A percentile compares a stretch with the other conserved stretches of the same genome.
Conservation (phyloP, 441 rosid species). For the Pelargonium myrrhifolium region DNA sequence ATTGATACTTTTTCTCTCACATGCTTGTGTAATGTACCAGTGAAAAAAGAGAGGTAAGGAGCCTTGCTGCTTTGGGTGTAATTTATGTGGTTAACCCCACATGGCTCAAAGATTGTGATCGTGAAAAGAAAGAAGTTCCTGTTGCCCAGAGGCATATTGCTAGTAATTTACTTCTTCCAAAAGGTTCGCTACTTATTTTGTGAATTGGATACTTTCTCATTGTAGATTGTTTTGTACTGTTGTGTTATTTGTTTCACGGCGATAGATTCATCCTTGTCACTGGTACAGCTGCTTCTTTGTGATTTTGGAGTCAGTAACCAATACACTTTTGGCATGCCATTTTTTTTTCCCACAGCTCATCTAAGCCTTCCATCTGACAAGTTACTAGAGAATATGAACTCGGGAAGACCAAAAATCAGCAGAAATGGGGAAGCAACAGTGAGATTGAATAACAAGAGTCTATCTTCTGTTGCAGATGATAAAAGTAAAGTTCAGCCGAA, state of each 20-base stretch:
- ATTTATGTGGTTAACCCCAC: conserved; percentile 67
- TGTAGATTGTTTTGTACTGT: conserved; percentile 6
- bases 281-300: too few species aligned
- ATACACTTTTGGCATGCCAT: too few species aligned
- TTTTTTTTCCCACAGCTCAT: conserved; percentile 13
- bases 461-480: conserved; percentile 26
- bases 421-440: conserved; percentile 30
- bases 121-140: conserved; percentile 68
- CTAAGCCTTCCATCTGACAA: conserved; percentile 31
- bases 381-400: conserved; percentile 25
- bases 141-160: conserved; percentile 62
- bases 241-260: conserved; percentile 15
- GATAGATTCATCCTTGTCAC: conserved; percentile 14
- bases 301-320: too few species aligned
- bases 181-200: conserved; percentile 49
- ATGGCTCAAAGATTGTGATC: conserved; percentile 95
- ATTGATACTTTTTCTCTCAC: conserved; percentile 12
- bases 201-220: conserved; percentile 14
- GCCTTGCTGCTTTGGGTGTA: conserved; percentile 80
- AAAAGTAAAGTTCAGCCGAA: conserved; percentile 31
- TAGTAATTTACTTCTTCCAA: conserved; percentile 65
- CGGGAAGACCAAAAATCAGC: conserved; percentile 29
- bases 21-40: conserved; percentile 33
- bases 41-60: conserved; percentile 76
- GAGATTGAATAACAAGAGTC: conserved; percentile 30